Evolutionary conservation across 306 rosid genomes (phyloP), one percentile per base, ranked within the genome.

Genomic region (Cucurbita maxima): DNA sequence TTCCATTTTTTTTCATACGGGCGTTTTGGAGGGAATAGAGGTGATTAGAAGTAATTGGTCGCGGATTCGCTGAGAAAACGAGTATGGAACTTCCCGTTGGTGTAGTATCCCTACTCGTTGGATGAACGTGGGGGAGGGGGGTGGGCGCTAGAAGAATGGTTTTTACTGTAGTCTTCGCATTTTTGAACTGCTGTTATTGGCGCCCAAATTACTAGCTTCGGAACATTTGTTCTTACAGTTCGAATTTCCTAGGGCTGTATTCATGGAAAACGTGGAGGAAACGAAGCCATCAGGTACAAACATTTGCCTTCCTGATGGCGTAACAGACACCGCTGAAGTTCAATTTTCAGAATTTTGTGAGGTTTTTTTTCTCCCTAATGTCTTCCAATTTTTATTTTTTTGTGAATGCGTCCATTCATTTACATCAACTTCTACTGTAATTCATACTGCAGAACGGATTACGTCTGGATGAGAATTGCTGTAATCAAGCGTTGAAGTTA

Each of bases 341-440:
- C 82, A 96, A 70, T 90, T 51, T 51, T 51, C 56, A 3, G 82
- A 82, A 47, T 82, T 88, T 51, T 87, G 91, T 83, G 86, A 93
- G 98, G 98, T 37, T 67, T 25, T 20, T 11, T 43, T 34, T 41
- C 54, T 43, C 40, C 11, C 7, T 5, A 9, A 4, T 30, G 20
- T 68, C 79, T 60, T 64, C 14, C 55, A 30, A 30, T 30, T 30
- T 30, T 30, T 30, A 30, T 30, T 30, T 3, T 30, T 30, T 30
- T 30, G 34, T 30, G 34, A 30, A 30, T 30, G 34, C 34, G 51
- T 64, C 71, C 18, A 22, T 22, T 47, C 12, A 67, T 67, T 67
- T 45, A 47, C 41, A 20, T 10, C n/a, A 11, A 5, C 5, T 62
- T 40, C 44, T 45, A n/a, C 18, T 3, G 4, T 61, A 51, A 8